Conservation (phyloP, 768 basidiomycete species). For the Daedaleopsis nitida region DNA sequence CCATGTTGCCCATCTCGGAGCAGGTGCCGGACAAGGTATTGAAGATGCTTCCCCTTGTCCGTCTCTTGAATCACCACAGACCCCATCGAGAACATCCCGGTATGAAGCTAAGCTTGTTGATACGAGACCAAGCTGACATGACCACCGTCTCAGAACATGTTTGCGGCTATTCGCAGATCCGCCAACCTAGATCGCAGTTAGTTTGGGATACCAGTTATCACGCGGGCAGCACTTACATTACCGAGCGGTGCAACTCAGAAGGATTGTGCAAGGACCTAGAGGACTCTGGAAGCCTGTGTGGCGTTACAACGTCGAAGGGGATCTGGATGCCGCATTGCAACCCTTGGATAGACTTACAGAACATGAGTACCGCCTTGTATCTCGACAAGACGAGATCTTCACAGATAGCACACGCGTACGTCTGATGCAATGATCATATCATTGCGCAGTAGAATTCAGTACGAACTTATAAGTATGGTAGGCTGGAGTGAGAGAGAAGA, state of each 20-base stretch:
- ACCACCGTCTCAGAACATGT: slow-evolving; percentile 38
- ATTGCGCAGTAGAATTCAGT: slow-evolving; percentile 10
- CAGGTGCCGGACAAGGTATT: slow-evolving; percentile 61
- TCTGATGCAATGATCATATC: neutral
- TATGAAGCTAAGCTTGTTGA: slow-evolving; percentile 25
- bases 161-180: slow-evolving; percentile 45
- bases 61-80: slow-evolving; percentile 46
- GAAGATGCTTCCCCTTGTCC: slow-evolving; percentile 55
- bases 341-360: neutral
- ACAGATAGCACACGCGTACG: neutral
- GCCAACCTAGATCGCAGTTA: slow-evolving; percentile 50
- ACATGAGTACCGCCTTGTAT: no score
- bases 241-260: slow-evolving; percentile 30
- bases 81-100: slow-evolving; percentile 43
- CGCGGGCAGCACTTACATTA: slow-evolving; percentile 47
- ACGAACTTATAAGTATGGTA: slow-evolving; percentile 9
- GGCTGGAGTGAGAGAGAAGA: slow-evolving; percentile 2
- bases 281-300: slow-evolving; percentile 51
- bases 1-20: slow-evolving; percentile 58
- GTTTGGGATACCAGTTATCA: slow-evolving; percentile 44
- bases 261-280: slow-evolving; percentile 37
- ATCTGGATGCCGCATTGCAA: slow-evolving; percentile 30
- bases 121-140: neutral
- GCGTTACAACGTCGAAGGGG: slow-evolving; percentile 43
- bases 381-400: no score